A percentile compares a stretch with the other conserved stretches of the same genome.
Evolutionary conservation across 495 filamentous ascomycete genomes (phyloP).

Genomic region (Eremomyces bilateralis): DNA sequence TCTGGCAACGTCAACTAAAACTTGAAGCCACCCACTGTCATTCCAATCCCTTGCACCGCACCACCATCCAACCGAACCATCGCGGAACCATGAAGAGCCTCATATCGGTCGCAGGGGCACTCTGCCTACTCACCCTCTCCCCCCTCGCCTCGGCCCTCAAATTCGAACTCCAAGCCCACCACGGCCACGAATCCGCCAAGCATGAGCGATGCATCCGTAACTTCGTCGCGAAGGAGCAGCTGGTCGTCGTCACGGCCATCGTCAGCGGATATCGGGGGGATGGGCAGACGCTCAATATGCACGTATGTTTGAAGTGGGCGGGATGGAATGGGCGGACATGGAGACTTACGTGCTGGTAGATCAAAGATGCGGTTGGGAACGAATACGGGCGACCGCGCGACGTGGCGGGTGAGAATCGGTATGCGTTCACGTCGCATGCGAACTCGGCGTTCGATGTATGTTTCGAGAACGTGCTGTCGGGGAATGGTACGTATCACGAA

Average conservation of each 20-base stretch:
- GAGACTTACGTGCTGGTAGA: constrained; percentile 28
- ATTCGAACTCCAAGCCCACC: constrained; percentile 68
- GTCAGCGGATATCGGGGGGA: constrained; percentile 70
- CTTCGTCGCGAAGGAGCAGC: constrained; percentile 77
- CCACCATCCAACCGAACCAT: too few species aligned
- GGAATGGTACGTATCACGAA: constrained; percentile 30
- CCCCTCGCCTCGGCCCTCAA: constrained; percentile 50
- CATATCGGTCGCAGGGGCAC: too few species aligned
- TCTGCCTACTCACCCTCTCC: too few species aligned
- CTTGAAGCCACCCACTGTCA: too few species aligned
- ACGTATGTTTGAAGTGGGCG: constrained; percentile 37
- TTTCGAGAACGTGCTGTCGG: constrained; percentile 67
- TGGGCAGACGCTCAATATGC: constrained; percentile 85
- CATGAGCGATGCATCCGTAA: constrained; percentile 86
- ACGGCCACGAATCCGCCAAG: constrained; percentile 31
- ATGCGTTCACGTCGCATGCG: constrained; percentile 85
- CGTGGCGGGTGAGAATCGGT: constrained; percentile 74
- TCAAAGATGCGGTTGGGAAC: constrained; percentile 84
- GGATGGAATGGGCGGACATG: neutral
- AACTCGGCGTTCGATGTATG: constrained; percentile 95
- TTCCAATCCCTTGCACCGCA: too few species aligned
- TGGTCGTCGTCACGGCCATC: constrained; percentile 95
- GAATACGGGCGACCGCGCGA: constrained; percentile 84
- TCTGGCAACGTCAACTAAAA: too few species aligned
- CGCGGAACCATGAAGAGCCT: too few species aligned